These are phyloP conservation scores for Delonix regia DNA, from an alignment of 306 rosid genomes.

Conservation along the genomic window DNA sequence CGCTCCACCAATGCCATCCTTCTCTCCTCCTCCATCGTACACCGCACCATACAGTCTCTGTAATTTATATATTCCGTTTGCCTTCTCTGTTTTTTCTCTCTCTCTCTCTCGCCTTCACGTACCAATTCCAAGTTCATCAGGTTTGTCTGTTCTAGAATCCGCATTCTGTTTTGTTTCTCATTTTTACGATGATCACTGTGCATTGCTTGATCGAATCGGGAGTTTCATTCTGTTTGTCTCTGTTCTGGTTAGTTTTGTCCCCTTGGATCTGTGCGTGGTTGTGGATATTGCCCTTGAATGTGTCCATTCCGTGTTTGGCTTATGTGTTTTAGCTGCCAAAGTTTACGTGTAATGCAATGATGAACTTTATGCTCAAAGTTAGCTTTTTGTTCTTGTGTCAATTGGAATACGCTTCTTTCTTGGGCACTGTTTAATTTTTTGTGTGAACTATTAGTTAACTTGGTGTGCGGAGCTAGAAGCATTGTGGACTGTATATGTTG, in stretches of 20 bases:
- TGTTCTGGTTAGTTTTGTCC: background rate
- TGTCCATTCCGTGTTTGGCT: background rate
- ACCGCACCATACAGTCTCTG: background rate
- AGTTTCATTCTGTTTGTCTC: background rate
- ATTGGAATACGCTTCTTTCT: conserved; percentile 25
- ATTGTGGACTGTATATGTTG: conserved; percentile 20
- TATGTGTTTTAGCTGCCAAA: background rate
- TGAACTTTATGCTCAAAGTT: conserved; percentile 30
- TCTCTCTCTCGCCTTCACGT: conserved; percentile 13
- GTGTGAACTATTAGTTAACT: conserved; percentile 15
- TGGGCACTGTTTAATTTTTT: conserved; percentile 19
- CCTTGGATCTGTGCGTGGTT: conserved; percentile 48
- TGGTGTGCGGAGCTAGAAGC: background rate
- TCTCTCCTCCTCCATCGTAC: background rate
- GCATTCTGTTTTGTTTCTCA: conserved; percentile 25
- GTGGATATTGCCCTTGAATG: background rate
- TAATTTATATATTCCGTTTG: background rate
- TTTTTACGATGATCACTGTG: background rate
- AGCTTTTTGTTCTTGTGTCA: conserved; percentile 16
- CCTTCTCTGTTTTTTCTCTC: background rate
- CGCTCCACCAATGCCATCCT: background rate
- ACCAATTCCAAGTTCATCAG: conserved; percentile 33
- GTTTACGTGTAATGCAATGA: background rate
- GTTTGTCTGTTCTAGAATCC: conserved; percentile 34
- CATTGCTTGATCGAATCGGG: conserved; percentile 46